Conservation (phyloP, 2,329 filamentous ascomycete species). For the Aspergillus floridensis region DNA sequence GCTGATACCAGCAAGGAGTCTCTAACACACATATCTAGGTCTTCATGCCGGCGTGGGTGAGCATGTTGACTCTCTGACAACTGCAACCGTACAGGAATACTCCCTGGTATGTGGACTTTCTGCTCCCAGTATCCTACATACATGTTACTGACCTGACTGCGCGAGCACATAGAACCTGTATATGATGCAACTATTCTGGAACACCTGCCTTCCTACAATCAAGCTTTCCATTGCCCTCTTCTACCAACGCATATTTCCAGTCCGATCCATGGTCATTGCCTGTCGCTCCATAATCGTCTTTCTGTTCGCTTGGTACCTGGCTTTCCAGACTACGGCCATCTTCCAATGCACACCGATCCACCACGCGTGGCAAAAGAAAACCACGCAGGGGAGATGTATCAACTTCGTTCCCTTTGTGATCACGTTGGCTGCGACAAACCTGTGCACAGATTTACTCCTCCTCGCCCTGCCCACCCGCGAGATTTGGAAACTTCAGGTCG, state of each 20-base stretch:
- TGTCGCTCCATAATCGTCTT: not conserved
- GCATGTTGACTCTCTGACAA: not conserved
- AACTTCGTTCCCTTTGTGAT: constrained; percentile 1
- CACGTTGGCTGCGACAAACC: not conserved
- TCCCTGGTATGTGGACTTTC: not conserved
- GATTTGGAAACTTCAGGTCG: not conserved
- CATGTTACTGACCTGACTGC: too few species aligned
- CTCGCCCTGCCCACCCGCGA: not conserved
- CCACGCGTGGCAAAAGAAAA: not conserved
- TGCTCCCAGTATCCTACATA: not conserved
- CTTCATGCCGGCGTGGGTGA: constrained; percentile 2
- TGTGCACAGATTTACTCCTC: not conserved
- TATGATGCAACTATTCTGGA: not conserved
- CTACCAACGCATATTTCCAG: not conserved
- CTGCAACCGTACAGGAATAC: not conserved
- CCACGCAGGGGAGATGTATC: not conserved
- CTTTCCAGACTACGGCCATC: not conserved
- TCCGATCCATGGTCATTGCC: not conserved
- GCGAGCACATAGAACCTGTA: not conserved
- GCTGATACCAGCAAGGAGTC: not conserved
- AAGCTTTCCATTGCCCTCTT: constrained; percentile 6
- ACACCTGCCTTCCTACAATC: not conserved
- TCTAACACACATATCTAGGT: not conserved
- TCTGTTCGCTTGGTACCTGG: not conserved
- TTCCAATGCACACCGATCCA: not conserved